These are phyloP conservation scores for Ustilaginoidea virens DNA, from an alignment of 2,329 filamentous ascomycete genomes.

Conservation along the genomic window DNA sequence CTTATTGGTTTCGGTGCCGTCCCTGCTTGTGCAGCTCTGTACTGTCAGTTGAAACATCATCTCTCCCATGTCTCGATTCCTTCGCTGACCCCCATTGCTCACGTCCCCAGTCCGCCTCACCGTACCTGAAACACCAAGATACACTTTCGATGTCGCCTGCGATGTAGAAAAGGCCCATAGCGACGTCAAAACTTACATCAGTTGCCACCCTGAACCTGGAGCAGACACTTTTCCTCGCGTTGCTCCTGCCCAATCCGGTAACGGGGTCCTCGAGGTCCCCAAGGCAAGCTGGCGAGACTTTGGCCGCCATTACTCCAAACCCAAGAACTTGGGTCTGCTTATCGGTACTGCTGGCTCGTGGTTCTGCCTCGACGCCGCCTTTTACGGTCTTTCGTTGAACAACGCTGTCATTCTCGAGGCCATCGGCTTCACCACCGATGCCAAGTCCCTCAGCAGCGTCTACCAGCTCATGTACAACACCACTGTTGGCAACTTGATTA, in stretches of 20 bases:
- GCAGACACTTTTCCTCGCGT: slow-evolving; percentile 54
- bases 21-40: slow-evolving; percentile 66
- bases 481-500: slow-evolving; percentile 63
- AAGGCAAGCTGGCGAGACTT: slow-evolving; percentile 65
- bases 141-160: slow-evolving; percentile 68
- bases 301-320: slow-evolving; percentile 49
- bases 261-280: slow-evolving; percentile 42
- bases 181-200: slow-evolving; percentile 62
- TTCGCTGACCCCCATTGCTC: not conserved
- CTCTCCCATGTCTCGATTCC: not conserved
- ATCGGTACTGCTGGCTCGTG: slow-evolving; percentile 72
- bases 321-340: slow-evolving; percentile 56
- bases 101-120: slow-evolving; percentile 43
- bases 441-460: slow-evolving; percentile 28
- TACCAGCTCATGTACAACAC: slow-evolving; percentile 61
- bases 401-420: slow-evolving; percentile 55
- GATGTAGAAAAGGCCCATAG: slow-evolving; percentile 60
- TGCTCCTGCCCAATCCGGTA: slow-evolving; percentile 35
- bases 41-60: slow-evolving; percentile 33
- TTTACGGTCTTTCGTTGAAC: slow-evolving; percentile 59
- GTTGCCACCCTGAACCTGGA: slow-evolving; percentile 43
- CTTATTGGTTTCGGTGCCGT: slow-evolving; percentile 71
- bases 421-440: slow-evolving; percentile 49
- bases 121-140: slow-evolving; percentile 76
- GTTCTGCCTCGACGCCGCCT: slow-evolving; percentile 54